Evolutionary conservation across 306 rosid genomes (phyloP).

Genomic region (Begonia peltatifolia): DNA sequence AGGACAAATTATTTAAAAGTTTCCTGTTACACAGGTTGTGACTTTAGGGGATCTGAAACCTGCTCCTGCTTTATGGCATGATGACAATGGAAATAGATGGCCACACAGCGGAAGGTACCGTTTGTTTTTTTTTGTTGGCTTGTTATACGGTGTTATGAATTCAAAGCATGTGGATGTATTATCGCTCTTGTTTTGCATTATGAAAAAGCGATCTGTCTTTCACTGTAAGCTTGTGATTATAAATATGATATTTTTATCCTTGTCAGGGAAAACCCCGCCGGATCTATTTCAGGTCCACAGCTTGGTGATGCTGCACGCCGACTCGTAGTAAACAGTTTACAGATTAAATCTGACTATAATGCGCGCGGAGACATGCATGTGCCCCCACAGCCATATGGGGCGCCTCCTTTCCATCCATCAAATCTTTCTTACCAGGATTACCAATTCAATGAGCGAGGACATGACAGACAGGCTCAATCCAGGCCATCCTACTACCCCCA

Average conservation of each 20-base stretch:
- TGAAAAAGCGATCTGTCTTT: background rate
- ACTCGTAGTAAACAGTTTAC: conserved; percentile 47
- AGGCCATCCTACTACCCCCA: conserved; percentile 23
- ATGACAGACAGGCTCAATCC: conserved; percentile 17
- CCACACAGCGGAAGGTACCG: conserved; percentile 36
- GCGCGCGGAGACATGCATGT: conserved; percentile 23
- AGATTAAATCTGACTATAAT: conserved; percentile 20
- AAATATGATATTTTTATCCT: conserved; percentile 4
- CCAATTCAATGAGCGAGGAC: conserved; percentile 22
- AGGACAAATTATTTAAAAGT: conserved; percentile 1
- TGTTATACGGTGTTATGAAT: background rate
- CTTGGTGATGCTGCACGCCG: conserved; percentile 64
- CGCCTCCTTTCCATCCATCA: conserved; percentile 13
- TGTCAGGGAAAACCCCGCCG: conserved; percentile 52
- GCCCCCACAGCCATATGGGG: conserved; percentile 13
- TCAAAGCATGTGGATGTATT: background rate
- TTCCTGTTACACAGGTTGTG: conserved; percentile 35
- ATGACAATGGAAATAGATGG: conserved; percentile 53
- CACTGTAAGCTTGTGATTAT: background rate
- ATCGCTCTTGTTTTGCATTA: background rate
- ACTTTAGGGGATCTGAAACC: conserved; percentile 54
- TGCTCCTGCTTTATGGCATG: conserved; percentile 80
- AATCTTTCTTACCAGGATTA: conserved; percentile 15
- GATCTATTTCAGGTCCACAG: conserved; percentile 44
- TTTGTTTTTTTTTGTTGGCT: background rate